Conservation (phyloP, 2,329 filamentous ascomycete genomes). For the Phialemoniopsis sp. region DNA sequence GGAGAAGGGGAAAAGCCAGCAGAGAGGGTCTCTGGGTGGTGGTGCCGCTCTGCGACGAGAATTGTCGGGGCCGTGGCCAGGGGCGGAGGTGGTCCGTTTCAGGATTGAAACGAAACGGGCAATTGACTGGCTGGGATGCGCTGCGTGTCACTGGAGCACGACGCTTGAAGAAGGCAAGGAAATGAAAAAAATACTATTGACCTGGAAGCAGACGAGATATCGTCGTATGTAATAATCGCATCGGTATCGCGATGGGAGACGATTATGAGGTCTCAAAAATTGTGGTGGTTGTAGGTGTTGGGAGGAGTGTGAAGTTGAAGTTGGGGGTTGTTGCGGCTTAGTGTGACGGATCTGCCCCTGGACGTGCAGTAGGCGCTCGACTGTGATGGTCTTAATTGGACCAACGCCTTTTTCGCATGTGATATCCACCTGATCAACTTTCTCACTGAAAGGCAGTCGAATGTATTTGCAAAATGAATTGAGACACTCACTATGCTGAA, state of each 20-base stretch:
- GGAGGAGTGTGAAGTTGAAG: too few species aligned
- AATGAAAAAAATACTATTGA: background rate
- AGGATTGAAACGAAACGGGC: background rate
- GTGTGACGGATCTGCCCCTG: too few species aligned
- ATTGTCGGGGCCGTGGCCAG: background rate
- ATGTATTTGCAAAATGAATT: too few species aligned
- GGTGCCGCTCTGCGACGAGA: background rate
- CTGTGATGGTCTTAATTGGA: too few species aligned
- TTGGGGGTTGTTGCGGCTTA: too few species aligned
- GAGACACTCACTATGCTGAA: too few species aligned
- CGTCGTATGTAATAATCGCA: background rate
- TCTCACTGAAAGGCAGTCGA: too few species aligned
- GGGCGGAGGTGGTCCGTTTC: background rate
- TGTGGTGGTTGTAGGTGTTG: background rate
- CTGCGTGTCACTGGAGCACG: background rate
- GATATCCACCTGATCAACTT: too few species aligned
- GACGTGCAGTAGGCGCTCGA: too few species aligned
- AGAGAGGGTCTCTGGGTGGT: background rate
- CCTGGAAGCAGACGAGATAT: background rate
- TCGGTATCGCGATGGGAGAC: background rate
- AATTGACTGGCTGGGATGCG: background rate
- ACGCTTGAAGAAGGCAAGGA: background rate
- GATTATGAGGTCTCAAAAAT: background rate
- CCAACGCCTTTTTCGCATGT: too few species aligned
- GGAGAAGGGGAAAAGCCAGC: background rate